Base-by-base conservation (phyloP, 2,329 filamentous ascomycete species). In the Cordyceps tenuipes region DNA sequence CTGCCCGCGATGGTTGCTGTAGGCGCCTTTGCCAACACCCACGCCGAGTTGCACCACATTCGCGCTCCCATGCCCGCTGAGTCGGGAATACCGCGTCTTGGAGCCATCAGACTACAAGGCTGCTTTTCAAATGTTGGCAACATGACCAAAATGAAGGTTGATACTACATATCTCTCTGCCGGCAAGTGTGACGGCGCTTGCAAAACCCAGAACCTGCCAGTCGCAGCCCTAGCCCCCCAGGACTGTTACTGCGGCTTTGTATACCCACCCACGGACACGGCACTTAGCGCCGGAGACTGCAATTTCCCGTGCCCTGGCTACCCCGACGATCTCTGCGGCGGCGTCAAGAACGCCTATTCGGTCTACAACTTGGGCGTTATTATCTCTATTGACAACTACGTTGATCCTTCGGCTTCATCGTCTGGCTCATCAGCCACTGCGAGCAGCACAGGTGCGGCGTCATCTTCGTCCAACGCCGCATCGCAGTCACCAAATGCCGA, bases 201-300 rank as follows among this genome's bases (percentile, higher is more conserved):
- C 67, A 68, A 72, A 3, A 68, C 72, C 0, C 67, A 76, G 8
- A 77, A 80, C 41, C 76, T 71, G 36, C 65, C 79, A 1, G 87
- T 91, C 8, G 83, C 86, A 67, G 90, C 79, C 36, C 74, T 89
- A 49, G 82, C 79, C 8, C 78, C 79, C 19, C 82, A 82, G 17
- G 76, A 78, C 19, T 96, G 91, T 74, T 89, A 79, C 68, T 96
- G 91, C 68, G 91, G 91, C 62, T 75, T 84, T 63, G 73, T 78
- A 61, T 79, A 92, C 52, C 91, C 91, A 0, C 77, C 85, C 17
- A 67, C 76, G 44, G 75, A 75, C 69, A 85, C 62, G 80, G 83
- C 7, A 75, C 79, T 49, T 80, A 87, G 68, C 70, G 70, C 34
- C 12, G 34, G 34, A 8, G 74, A 84, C 17, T 96, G 91, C 75